Percentiles rank a stretch among this genome's conserved stretches.
Conservation (phyloP, 768 basidiomycete species). For the Antrodiella citrinella region DNA sequence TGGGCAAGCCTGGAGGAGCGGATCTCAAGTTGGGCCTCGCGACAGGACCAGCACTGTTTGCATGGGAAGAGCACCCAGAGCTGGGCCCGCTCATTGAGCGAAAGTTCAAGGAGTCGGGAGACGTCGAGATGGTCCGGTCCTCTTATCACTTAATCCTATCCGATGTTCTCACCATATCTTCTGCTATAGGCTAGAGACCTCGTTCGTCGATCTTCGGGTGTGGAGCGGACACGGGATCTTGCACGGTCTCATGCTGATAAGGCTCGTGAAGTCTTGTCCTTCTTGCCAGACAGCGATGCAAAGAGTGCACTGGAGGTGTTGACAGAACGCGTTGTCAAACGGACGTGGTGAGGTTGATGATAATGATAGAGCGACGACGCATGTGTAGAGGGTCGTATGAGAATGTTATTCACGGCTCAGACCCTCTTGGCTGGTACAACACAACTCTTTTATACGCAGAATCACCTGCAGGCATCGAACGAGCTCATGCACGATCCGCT, state of each 20-base stretch:
- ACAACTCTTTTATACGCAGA: too few relatives aligned
- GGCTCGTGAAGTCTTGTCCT: constrained; percentile 59
- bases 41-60: constrained; percentile 79
- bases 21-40: constrained; percentile 60
- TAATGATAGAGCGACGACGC: constrained; percentile 8
- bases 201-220: constrained; percentile 62
- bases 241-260: constrained; percentile 69
- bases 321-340: constrained; percentile 57
- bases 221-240: constrained; percentile 71
- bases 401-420: constrained; percentile 5
- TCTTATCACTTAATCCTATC: background rate
- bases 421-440: background rate
- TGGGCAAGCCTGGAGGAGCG: constrained; percentile 84
- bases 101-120: constrained; percentile 68
- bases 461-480: too few relatives aligned
- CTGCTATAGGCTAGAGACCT: constrained; percentile 51
- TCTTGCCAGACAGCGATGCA: constrained; percentile 77
- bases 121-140: constrained; percentile 63
- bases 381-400: constrained; percentile 6
- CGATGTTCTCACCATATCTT: constrained; percentile 1
- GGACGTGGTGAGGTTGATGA: constrained; percentile 37
- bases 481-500: too few relatives aligned
- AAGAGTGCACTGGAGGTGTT: constrained; percentile 67
- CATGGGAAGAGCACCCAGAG: constrained; percentile 76
- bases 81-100: constrained; percentile 72